These are phyloP conservation scores for Scedosporium dehoogii DNA, from an alignment of 2,329 filamentous ascomycete species.

Conservation along the genomic window DNA sequence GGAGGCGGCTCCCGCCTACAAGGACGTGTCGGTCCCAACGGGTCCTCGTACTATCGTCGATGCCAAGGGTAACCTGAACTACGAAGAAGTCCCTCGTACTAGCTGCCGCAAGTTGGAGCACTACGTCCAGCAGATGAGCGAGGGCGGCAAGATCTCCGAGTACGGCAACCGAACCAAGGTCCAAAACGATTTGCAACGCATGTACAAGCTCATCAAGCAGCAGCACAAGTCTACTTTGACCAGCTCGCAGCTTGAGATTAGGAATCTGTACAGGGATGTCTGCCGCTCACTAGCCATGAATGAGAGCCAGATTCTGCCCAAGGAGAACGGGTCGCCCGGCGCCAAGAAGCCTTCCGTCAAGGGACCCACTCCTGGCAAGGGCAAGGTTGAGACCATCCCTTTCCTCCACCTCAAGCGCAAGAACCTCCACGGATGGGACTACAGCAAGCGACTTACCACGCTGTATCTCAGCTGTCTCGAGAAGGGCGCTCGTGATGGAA, in stretches of 20 bases:
- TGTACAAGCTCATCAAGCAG: slow-evolving; percentile 97
- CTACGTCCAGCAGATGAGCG: slow-evolving; percentile 97
- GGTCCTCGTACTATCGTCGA: slow-evolving; percentile 90
- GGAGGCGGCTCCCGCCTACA: slow-evolving; percentile 76
- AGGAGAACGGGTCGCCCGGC: slow-evolving; percentile 55
- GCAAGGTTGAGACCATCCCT: slow-evolving; percentile 93
- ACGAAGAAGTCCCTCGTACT: slow-evolving; percentile 74
- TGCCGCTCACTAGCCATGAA: slow-evolving; percentile 95
- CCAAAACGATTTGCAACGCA: slow-evolving; percentile 85
- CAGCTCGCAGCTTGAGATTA: slow-evolving; percentile 92
- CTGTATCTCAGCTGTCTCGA: slow-evolving; percentile 88
- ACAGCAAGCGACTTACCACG: slow-evolving; percentile 96
- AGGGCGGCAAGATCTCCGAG: slow-evolving; percentile 95
- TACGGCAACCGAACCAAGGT: slow-evolving; percentile 98
- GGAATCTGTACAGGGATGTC: slow-evolving; percentile 87
- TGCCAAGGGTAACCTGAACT: slow-evolving; percentile 82
- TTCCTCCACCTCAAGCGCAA: slow-evolving; percentile 97
- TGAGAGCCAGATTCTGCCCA: slow-evolving; percentile 90
- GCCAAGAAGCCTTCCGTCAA: slow-evolving; percentile 41
- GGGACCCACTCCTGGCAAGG: slow-evolving; percentile 52
- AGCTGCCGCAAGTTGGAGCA: slow-evolving; percentile 96
- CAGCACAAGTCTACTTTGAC: slow-evolving; percentile 91
- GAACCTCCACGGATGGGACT: slow-evolving; percentile 91
- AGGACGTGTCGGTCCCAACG: slow-evolving; percentile 88
- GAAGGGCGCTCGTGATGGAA: slow-evolving; percentile 74